Percentiles rank a stretch among this genome's conserved stretches.
phyloP scores from a whole-genome alignment of 2,329 filamentous ascomycete species.

The Epichloe glyceriae region DNA sequence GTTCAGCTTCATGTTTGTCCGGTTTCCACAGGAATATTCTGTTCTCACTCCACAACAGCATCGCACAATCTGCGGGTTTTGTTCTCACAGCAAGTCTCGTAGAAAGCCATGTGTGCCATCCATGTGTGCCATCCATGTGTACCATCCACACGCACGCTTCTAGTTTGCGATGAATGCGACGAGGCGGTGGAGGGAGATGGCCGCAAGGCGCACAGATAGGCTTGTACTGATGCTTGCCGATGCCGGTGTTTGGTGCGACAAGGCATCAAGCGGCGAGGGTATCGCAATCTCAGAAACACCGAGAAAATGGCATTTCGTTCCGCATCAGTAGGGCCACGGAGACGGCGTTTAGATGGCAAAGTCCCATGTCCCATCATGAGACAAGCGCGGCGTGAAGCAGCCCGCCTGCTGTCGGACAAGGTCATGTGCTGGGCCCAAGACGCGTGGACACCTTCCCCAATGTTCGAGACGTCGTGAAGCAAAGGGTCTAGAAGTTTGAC shows the following conservation, averaged over 20 bases:
- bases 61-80: too few relatives aligned
- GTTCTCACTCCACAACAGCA: too few relatives aligned
- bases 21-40: too few relatives aligned
- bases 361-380: background rate
- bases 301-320: background rate
- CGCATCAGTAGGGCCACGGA: background rate
- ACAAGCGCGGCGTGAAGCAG: background rate
- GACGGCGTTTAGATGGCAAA: background rate
- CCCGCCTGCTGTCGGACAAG: background rate
- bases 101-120: too few relatives aligned
- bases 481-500: background rate
- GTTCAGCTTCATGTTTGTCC: slow-evolving; percentile 10
- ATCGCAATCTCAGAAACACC: background rate
- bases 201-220: background rate
- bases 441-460: background rate
- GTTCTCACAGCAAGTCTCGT: too few relatives aligned
- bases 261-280: background rate
- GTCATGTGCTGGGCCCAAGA: background rate
- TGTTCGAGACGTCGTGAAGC: too few relatives aligned
- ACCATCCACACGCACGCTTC: too few relatives aligned
- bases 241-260: background rate
- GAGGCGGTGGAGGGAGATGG: background rate
- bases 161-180: background rate
- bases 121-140: too few relatives aligned
- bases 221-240: background rate